Evolutionary conservation across 148 eudicot genomes (phyloP), one percentile per base, ranked within the genome.

Genomic region (Hydrangea macrophylla): DNA sequence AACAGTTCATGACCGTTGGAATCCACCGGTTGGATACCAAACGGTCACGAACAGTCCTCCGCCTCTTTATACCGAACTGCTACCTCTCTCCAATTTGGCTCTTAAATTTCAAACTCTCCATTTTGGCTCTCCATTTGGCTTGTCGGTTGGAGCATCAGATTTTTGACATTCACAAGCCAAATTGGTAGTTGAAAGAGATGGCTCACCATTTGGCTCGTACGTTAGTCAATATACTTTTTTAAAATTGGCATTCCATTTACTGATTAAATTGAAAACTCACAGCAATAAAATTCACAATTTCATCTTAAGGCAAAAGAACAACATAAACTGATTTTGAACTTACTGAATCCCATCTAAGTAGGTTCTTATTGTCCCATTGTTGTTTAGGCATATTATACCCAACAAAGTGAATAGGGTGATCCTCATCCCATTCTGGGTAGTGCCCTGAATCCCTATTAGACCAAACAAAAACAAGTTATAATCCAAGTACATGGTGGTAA

Each of bases 291-390:
- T 32, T 32, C 24, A 5, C 3, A 22, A 51, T 50, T 65, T 48
- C 57, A 32, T 53, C 28, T 58, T 35, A 55, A 33, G 24, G 51
- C 2, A 67, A 25, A 67, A 18, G n/a, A 27, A 17, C 57, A 6
- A 9, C 20, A 6, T 7, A 26, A 28, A 35, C 0, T 60, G 10
- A 17, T 37, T 36, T 0, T 5, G 33, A 74, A 90, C 96, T 84
- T 82, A 92, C 98, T 90, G 88, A 84, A 92, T 90, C 62, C 98
- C 98, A 77, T 92, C 98, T 18, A 88, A 77, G 76, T 92, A 92
- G 32, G 98, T 70, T 73, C 98, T 86, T 32, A 96, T 92, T 18
- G 98, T 86, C 64, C 96, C 98, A 73, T 92, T 92, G 60, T n/a
- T n/a, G n/a, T n/a, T n/a, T n/a, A 48, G n/a, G n/a, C n/a, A 48